A percentile compares a stretch with the other conserved stretches of the same genome.
Conservation (phyloP, 2,329 filamentous ascomycete genomes). For the Aspergillus puulaauensis region DNA sequence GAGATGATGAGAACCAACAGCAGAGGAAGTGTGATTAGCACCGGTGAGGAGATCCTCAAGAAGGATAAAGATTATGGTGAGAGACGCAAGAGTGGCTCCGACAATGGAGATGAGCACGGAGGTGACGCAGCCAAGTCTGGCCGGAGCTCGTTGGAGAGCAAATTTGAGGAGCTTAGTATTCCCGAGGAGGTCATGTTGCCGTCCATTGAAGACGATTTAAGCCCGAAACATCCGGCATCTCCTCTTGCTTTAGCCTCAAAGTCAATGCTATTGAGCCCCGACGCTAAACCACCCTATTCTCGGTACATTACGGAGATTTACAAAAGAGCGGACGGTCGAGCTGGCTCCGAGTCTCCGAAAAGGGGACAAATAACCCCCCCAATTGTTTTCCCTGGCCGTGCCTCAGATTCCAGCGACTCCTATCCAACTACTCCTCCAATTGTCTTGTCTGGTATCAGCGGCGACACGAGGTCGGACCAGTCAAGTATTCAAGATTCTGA, state of each 20-base stretch:
- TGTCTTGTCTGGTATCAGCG: constrained; percentile 19
- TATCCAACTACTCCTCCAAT: constrained; percentile 23
- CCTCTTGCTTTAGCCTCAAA: constrained; percentile 15
- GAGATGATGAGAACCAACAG: constrained; percentile 99
- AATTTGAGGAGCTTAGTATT: constrained; percentile 34
- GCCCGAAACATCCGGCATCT: constrained; percentile 23
- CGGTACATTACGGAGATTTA: constrained; percentile 8
- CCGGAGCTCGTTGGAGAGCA: constrained; percentile 28
- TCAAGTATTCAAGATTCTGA: constrained; percentile 28
- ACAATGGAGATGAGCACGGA: constrained; percentile 19
- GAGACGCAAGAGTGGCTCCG: constrained; percentile 23
- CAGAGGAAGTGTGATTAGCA: constrained; percentile 71
- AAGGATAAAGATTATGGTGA: constrained; percentile 36
- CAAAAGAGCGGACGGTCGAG: neutral
- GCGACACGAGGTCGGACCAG: constrained; percentile 18
- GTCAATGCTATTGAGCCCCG: neutral
- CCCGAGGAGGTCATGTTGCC: constrained; percentile 32
- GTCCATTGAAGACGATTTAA: constrained; percentile 29
- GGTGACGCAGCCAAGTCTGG: constrained; percentile 26
- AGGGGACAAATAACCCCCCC: constrained; percentile 35
- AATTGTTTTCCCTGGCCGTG: constrained; percentile 15
- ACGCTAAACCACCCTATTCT: constrained; percentile 13
- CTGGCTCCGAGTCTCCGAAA: constrained; percentile 14
- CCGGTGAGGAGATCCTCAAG: constrained; percentile 40
- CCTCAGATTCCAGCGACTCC: neutral